A percentile compares a stretch with the other conserved stretches of the same genome.
Evolutionary conservation across 2,329 filamentous ascomycete genomes (phyloP).

Genomic region (Boeremia exigua): DNA sequence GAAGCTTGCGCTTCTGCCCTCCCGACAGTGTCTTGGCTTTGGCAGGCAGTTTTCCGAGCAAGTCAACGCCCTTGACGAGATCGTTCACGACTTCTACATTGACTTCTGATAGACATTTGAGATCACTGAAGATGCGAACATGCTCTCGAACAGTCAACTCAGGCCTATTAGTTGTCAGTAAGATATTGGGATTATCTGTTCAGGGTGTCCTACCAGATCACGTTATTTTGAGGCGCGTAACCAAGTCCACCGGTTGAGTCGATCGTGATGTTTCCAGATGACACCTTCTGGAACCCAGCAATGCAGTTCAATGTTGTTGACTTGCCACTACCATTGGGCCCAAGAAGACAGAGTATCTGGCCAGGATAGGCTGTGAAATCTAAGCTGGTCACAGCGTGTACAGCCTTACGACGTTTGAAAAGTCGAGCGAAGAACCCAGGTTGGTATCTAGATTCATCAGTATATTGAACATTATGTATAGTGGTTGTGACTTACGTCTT

Average conservation of each 20-base stretch:
- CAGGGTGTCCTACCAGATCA: constrained; percentile 22
- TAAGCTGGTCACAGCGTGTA: constrained; percentile 29
- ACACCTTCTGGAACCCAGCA: constrained; percentile 29
- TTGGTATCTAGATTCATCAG: constrained; percentile 19
- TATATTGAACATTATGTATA: not conserved
- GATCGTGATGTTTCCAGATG: constrained; percentile 29
- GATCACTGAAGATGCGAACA: constrained; percentile 36
- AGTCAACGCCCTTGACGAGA: constrained; percentile 65
- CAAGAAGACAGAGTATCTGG: constrained; percentile 36
- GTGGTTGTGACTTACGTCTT: constrained; percentile 25
- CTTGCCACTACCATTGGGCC: constrained; percentile 36
- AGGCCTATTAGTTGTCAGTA: constrained; percentile 44
- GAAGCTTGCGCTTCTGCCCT: constrained; percentile 87
- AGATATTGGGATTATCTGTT: too few species aligned
- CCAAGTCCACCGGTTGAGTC: constrained; percentile 33
- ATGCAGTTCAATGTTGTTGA: constrained; percentile 36
- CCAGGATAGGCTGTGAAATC: constrained; percentile 28
- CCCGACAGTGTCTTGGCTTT: constrained; percentile 79
- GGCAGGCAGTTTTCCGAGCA: constrained; percentile 73
- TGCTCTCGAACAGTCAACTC: constrained; percentile 39
- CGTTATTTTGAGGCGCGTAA: constrained; percentile 36
- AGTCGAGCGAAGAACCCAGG: constrained; percentile 23
- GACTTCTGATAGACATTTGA: constrained; percentile 28
- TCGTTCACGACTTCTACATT: constrained; percentile 58
- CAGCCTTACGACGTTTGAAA: constrained; percentile 28